These are phyloP conservation scores for Aquilaria agallochum DNA, from an alignment of 441 rosid species.

Conservation along the genomic window DNA sequence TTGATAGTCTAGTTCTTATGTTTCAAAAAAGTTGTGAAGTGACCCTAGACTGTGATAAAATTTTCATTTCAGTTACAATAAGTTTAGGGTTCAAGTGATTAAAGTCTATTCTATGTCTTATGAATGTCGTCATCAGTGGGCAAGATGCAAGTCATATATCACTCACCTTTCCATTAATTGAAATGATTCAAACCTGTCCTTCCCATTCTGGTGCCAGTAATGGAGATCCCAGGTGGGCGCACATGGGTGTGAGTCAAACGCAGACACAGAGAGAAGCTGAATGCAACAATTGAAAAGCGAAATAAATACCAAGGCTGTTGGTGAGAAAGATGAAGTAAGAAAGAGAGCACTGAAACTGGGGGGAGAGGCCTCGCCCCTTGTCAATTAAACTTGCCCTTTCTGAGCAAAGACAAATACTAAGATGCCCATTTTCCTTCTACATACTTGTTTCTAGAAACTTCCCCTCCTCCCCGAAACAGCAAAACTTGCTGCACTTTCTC, in stretches of 20 bases:
- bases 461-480: constrained; percentile 36
- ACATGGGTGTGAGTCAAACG: constrained; percentile 22
- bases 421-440: constrained; percentile 73
- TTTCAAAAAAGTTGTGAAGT: too few relatives aligned
- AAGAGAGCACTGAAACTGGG: constrained; percentile 30
- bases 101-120: too few relatives aligned
- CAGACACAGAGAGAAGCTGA: constrained; percentile 8
- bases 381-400: constrained; percentile 39
- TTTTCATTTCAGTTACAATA: too few relatives aligned
- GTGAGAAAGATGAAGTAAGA: constrained; percentile 29
- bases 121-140: too few relatives aligned
- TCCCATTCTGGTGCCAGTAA: not conserved
- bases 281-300: not conserved
- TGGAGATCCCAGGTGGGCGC: constrained; percentile 17
- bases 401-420: constrained; percentile 55
- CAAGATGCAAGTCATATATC: too few relatives aligned
- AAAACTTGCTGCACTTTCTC: constrained; percentile 56
- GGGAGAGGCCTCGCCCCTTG: constrained; percentile 14
- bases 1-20: too few relatives aligned
- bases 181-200: not conserved
- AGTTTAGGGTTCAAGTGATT: too few relatives aligned
- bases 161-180: too few relatives aligned
- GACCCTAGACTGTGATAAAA: too few relatives aligned
- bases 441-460: constrained; percentile 58
- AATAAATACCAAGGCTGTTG: constrained; percentile 7